Conservation (phyloP, 768 basidiomycete genomes). For the Clathrus columnatus region DNA sequence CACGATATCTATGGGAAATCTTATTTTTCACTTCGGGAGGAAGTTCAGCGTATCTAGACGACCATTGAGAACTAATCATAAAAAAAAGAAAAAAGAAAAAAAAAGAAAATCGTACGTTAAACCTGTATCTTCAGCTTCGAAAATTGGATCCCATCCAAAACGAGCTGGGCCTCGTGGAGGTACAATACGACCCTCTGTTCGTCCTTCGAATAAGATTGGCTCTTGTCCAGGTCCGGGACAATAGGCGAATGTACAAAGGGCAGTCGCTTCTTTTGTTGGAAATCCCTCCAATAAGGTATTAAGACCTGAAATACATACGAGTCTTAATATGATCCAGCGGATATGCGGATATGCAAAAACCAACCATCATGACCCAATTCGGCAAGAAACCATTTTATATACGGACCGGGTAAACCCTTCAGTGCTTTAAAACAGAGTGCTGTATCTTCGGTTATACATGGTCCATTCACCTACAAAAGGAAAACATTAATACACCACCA, state of each 20-base stretch:
- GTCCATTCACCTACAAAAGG: slow-evolving; percentile 32
- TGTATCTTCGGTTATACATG: slow-evolving; percentile 85
- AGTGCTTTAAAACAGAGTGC: slow-evolving; percentile 87
- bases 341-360: slow-evolving; percentile 11
- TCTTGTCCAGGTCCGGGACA: slow-evolving; percentile 73
- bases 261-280: slow-evolving; percentile 68
- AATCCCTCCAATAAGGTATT: slow-evolving; percentile 74
- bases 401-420: slow-evolving; percentile 89
- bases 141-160: slow-evolving; percentile 91
- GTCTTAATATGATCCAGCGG: neutral
- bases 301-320: slow-evolving; percentile 38
- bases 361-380: slow-evolving; percentile 76
- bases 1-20: slow-evolving; percentile 65
- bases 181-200: slow-evolving; percentile 85
- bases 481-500: neutral
- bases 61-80: neutral
- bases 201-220: slow-evolving; percentile 78
- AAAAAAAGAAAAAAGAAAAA: neutral
- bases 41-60: slow-evolving; percentile 68
- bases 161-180: slow-evolving; percentile 64
- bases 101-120: slow-evolving; percentile 52
- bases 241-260: slow-evolving; percentile 95
- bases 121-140: slow-evolving; percentile 66
- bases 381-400: slow-evolving; percentile 89
- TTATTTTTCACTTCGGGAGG: slow-evolving; percentile 56